phyloP scores from a whole-genome alignment of 495 filamentous ascomycete genomes.

The Bacidia rubella region DNA sequence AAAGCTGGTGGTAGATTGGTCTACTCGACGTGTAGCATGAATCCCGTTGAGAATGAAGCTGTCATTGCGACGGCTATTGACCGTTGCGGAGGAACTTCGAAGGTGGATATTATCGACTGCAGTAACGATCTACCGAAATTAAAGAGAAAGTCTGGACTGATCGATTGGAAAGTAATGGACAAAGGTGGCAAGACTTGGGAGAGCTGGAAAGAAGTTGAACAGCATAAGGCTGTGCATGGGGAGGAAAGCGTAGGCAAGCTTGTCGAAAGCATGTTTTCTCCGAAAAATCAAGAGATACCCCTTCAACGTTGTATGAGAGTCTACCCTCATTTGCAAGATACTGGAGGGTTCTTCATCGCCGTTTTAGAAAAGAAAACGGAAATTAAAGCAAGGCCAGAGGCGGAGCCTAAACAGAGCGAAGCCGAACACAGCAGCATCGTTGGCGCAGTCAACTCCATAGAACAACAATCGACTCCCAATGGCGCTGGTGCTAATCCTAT shows the following conservation, averaged over 20 bases:
- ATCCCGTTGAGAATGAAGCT: conserved; percentile 95
- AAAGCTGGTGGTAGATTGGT: conserved; percentile 89
- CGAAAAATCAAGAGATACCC: conserved; percentile 43
- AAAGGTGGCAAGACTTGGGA: conserved; percentile 61
- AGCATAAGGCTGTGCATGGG: conserved; percentile 43
- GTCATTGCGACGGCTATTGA: conserved; percentile 76
- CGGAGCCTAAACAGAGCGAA: conserved; percentile 41
- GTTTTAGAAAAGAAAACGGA: conserved; percentile 84
- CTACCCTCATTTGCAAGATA: conserved; percentile 91
- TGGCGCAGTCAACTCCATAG: conserved; percentile 41
- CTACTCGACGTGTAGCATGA: conserved; percentile 97
- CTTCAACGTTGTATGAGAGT: conserved; percentile 83
- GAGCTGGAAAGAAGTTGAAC: conserved; percentile 61
- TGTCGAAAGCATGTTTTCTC: conserved; percentile 72
- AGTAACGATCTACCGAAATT: conserved; percentile 60
- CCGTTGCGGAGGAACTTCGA: conserved; percentile 70
- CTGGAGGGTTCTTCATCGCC: conserved; percentile 92
- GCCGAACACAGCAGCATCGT: conserved; percentile 32
- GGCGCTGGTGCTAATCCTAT: conserved; percentile 28
- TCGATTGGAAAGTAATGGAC: conserved; percentile 77
- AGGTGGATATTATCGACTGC: conserved; percentile 74
- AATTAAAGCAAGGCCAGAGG: conserved; percentile 71
- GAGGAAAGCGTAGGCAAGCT: conserved; percentile 49
- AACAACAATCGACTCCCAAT: conserved; percentile 27
- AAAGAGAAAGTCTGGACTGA: conserved; percentile 59